Evolutionary conservation across 345 rosid species (phyloP), one percentile per base, ranked within the genome.

Genomic region (Hypericum androsaemum): DNA sequence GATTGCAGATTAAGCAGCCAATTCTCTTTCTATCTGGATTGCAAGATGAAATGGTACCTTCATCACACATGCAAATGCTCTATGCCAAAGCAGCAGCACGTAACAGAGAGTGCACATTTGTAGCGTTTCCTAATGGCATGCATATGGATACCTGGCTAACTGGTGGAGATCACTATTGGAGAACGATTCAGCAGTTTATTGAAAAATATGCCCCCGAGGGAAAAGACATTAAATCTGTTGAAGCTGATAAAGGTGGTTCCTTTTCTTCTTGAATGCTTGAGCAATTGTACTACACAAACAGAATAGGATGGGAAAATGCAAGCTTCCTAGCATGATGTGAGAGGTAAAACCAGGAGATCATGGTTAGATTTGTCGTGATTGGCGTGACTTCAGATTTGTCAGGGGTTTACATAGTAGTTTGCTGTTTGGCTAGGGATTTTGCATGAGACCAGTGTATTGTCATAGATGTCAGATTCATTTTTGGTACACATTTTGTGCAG

Each of bases 11-110:
- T 57, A 78, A 83, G 72, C 90, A 77, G 64, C 99, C 99, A 10
- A 72, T 88, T 46, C 94, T 94, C 61, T 88, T 94, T 67, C 87
- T 94, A 47, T 88, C 99, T 48, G 99, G 99, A 8, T 74, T 83
- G 72, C 87, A 78, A 88, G 99, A 94, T 71, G 97, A 88, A 81
- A 83, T 94, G 97, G 97, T 94, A 50, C 97, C 99, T 45, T 78
- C 99, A 60, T 64, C 73, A 35, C 99, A 94, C 65, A 86, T 88
- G 99, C 76, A 77, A 72, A 63, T 85, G 85, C 78, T 94, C 41
- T 88, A 94, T 63, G 85, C 80, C 9, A 88, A 86, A 71, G 99
- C 89, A 45, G 99, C 97, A 51, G 68, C 81, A n/a, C 85, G 66
- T 55, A 86, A 88, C 73, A 67, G 62, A 56, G 71, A 76, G 49